These are phyloP conservation scores for Ceratocystis cacaofunesta DNA, from an alignment of 2,329 filamentous ascomycete species.

Conservation along the genomic window DNA sequence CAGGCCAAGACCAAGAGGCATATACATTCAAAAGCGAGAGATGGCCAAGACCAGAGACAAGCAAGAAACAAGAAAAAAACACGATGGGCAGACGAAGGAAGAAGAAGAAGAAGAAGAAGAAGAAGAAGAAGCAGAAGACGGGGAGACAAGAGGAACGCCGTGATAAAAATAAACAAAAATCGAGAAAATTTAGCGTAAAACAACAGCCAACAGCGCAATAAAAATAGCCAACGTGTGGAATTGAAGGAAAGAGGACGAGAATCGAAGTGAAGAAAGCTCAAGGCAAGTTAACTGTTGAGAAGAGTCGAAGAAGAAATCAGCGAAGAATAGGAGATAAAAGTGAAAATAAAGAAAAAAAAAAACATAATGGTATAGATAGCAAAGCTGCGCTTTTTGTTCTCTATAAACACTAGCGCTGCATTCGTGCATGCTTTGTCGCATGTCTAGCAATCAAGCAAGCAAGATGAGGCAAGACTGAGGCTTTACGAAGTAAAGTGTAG, in stretches of 20 bases:
- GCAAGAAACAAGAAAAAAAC: not conserved
- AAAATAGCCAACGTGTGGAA: not conserved
- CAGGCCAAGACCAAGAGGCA: not conserved
- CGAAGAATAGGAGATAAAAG: not conserved
- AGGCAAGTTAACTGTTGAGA: not conserved
- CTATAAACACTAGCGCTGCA: no score
- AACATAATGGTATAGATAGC: not conserved
- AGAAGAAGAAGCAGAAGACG: not conserved
- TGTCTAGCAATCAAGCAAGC: no score
- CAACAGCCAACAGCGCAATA: not conserved
- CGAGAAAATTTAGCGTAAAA: not conserved
- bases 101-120: no score
- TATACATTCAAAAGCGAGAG: no score
- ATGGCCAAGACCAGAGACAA: not conserved
- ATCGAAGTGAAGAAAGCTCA: not conserved
- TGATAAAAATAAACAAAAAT: not conserved
- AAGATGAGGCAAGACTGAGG: not conserved
- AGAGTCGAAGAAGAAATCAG: not conserved
- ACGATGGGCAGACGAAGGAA: not conserved
- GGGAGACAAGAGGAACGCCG: not conserved
- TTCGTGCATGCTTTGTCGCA: not conserved
- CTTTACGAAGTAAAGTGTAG: not conserved
- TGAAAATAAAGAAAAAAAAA: not conserved
- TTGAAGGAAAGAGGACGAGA: not conserved
- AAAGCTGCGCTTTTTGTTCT: no score